These are phyloP conservation scores for Aspergillus cavernicola DNA, from an alignment of 495 filamentous ascomycete genomes.

Conservation along the genomic window DNA sequence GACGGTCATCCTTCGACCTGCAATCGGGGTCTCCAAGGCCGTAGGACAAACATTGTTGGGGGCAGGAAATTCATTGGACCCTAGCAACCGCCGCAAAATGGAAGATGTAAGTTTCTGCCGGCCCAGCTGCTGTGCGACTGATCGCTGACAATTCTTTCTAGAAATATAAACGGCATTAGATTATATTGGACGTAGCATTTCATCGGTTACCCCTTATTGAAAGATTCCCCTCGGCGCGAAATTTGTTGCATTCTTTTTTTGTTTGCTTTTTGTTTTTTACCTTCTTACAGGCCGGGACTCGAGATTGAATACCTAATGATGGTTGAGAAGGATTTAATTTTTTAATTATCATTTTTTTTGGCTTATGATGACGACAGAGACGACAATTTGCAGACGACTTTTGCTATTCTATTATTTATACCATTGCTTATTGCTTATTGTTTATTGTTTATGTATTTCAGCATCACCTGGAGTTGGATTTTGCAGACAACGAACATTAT, in stretches of 20 bases:
- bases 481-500: no score
- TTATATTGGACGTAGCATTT: slow-evolving; percentile 1
- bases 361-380: no score
- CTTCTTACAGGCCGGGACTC: no score
- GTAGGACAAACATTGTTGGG: slow-evolving; percentile 86
- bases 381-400: no score
- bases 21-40: slow-evolving; percentile 85
- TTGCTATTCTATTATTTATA: no score
- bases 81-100: slow-evolving; percentile 71
- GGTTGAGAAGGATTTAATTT: no score
- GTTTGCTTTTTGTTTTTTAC: no score
- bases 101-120: slow-evolving; percentile 70
- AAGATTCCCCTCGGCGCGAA: slow-evolving; percentile 7
- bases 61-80: slow-evolving; percentile 90
- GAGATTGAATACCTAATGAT: no score
- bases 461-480: no score
- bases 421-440: no score
- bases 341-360: no score
- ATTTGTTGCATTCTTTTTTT: slow-evolving; percentile 2
- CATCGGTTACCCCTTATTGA: neutral
- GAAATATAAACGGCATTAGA: slow-evolving; percentile 46
- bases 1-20: slow-evolving; percentile 84
- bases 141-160: slow-evolving; percentile 12
- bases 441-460: no score
- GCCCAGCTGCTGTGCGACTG: neutral